Base-by-base conservation (phyloP, 306 rosid genomes). In the Myrica gale region DNA sequence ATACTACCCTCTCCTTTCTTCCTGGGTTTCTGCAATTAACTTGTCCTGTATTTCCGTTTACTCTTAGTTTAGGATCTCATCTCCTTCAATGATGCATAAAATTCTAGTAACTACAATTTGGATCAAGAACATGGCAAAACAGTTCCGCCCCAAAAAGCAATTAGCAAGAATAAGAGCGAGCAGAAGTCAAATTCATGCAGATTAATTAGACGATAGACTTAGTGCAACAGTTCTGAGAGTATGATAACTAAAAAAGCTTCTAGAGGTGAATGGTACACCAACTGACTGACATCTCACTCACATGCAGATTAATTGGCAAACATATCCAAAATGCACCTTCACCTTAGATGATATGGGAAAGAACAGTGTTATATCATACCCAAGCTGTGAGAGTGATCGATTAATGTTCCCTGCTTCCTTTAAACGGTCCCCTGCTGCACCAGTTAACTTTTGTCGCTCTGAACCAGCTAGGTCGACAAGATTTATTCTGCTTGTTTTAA, bases 381-480 rank as follows among this genome's bases (percentile, higher is more conserved):
- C 99, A 58, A 96, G 98, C 85, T 96, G 99, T 63, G 99, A 96
- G 79, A 92, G 97, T 53, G 99, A 96, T 83, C 99, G 82, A 76
- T 96, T 96, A 75, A 96, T 96, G 86, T 92, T 96, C 75, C 98
- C 98, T 53, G 99, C 99, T 85, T 96, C 99, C 88, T 92, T 96
- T 85, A 96, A 80, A 66, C 98, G 94, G 79, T 96, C 99, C 71
- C 99, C 99, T 20, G 99, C 99, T 47, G 99, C 98, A 66, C 96
- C 97, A 0, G 98, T 90, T 82, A 82, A 72, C 73, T 92, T 96
- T 78, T 96, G 99, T 74, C 99, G 80, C 84, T 96, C 99, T 72
- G 98, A 96, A 70, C 99, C 99, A 71, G 99, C 99, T 76, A 96
- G 83, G 85, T 92, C 99, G 79, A 96, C 99, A 82, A 96, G 97